Base-by-base conservation (phyloP, 345 rosid species). In the Rhodomyrtus tomentosa region DNA sequence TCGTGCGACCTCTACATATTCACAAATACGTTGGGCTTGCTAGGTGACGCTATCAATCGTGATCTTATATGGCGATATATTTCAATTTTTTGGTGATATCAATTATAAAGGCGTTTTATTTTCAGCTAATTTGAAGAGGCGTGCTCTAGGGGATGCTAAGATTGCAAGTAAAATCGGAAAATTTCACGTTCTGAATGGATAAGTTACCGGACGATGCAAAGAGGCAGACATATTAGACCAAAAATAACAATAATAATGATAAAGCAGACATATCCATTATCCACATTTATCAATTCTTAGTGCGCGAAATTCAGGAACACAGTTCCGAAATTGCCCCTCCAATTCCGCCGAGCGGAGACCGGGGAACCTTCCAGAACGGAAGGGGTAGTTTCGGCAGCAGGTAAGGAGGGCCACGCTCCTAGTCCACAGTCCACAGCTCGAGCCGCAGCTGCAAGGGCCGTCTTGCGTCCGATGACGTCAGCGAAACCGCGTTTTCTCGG, bases 331-430 rank as follows among this genome's bases (percentile, higher is more conserved):
- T 10, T 27, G 56, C 80, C 81, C 53, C 25, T n/a, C 50, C 80
- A 2, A 9, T 16, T 18, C 55, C 21, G 9, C 24, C 18, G 2
- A 2, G 74, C 40, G 4, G 40, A 38, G 74, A 14, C 40, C 72
- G 16, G 24, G 74, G 73, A 59, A 6, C 73, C 2, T 59, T 15
- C 21, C 40, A 3, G 51, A 15, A 18, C 22, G 10, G n/a, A 4
- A 20, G 81, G 85, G 91, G 90, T 32, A 88, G 55, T 83, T 87
- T 87, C 22, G 88, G 87, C 25, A 88, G 84, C 58, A 82, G 86
- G 82, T 49, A 84, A 84, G 87, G 84, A 80, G 36, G 81, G 49
- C 81, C 74, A 16, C 74, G 12, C 42, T 8, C 45, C 42, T 24
- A 8, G 45, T 18, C 76, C 45, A 9, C 36, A 5, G 20, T 38